phyloP scores from a whole-genome alignment of 2,329 filamentous ascomycete genomes.

The Fusarium pilosicola region DNA sequence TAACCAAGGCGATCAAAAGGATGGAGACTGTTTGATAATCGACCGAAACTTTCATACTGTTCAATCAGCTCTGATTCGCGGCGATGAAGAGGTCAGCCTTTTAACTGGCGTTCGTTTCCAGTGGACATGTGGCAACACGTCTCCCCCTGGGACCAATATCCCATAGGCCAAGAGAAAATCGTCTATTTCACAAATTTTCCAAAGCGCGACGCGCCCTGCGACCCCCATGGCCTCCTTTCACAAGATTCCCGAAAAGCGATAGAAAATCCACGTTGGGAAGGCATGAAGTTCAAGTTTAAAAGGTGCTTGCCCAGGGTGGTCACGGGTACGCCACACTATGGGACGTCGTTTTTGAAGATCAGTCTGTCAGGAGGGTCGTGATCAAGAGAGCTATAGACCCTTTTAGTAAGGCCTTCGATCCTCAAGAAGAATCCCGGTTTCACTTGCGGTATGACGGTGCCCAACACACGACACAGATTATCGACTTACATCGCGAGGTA shows the following conservation, averaged over 20 bases:
- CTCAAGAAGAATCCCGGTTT: conserved; percentile 32
- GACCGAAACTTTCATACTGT: conserved; percentile 20
- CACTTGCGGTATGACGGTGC: conserved; percentile 43
- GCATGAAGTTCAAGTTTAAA: conserved; percentile 41
- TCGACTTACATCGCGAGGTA: conserved; percentile 37
- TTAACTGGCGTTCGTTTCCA: neutral
- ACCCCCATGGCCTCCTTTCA: neutral
- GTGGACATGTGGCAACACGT: neutral
- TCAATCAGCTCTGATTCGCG: conserved; percentile 32
- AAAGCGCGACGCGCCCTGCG: neutral
- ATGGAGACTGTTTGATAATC: neutral
- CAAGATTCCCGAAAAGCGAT: neutral
- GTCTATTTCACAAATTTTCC: neutral
- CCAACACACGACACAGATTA: conserved; percentile 43
- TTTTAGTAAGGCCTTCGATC: neutral
- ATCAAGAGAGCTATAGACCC: conserved; percentile 36
- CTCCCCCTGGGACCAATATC: neutral
- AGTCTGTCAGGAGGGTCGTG: conserved; percentile 34
- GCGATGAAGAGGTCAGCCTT: conserved; percentile 4
- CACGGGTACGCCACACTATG: conserved; percentile 42
- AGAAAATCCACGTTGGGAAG: conserved; percentile 11
- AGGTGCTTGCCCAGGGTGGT: conserved; percentile 43
- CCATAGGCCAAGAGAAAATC: neutral
- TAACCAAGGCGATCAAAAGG: neutral
- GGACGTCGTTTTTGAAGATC: conserved; percentile 38